Conservation (phyloP, 2,329 filamentous ascomycete species). For the Graphiopsis chlorocephala region DNA sequence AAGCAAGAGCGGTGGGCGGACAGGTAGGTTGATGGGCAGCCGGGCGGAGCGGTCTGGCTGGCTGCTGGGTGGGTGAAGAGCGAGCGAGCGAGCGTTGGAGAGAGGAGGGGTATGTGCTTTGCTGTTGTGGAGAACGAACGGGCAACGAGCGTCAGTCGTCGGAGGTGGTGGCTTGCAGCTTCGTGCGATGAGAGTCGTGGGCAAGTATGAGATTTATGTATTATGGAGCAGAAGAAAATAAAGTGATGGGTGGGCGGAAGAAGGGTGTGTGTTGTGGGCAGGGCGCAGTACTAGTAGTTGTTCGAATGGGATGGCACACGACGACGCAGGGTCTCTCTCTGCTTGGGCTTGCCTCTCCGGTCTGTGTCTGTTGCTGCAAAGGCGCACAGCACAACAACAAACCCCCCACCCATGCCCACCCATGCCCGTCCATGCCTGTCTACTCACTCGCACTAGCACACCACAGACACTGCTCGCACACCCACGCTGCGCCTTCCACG, state of each 20-base stretch:
- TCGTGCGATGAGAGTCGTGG: not conserved
- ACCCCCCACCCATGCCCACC: not conserved
- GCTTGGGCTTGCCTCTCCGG: not conserved
- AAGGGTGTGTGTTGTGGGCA: not conserved
- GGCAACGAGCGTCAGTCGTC: not conserved
- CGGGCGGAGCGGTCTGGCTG: conserved; percentile 11
- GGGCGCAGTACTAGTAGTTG: not conserved
- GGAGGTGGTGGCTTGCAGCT: no score
- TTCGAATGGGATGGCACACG: not conserved
- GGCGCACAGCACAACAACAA: not conserved
- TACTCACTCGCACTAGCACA: not conserved
- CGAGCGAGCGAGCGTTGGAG: not conserved
- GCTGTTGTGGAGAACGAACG: not conserved
- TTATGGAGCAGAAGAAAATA: no score
- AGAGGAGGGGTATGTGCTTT: not conserved
- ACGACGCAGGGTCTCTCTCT: not conserved
- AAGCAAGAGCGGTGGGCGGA: not conserved
- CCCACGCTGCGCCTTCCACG: not conserved
- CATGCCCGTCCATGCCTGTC: not conserved
- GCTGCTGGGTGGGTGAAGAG: not conserved
- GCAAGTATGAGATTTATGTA: no score
- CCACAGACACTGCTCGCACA: not conserved
- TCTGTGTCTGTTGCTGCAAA: no score
- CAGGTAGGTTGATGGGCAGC: not conserved
- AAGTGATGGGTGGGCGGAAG: not conserved